Evolutionary conservation across 2,329 filamentous ascomycete genomes (phyloP).

Genomic region (Talaromyces sp.): DNA sequence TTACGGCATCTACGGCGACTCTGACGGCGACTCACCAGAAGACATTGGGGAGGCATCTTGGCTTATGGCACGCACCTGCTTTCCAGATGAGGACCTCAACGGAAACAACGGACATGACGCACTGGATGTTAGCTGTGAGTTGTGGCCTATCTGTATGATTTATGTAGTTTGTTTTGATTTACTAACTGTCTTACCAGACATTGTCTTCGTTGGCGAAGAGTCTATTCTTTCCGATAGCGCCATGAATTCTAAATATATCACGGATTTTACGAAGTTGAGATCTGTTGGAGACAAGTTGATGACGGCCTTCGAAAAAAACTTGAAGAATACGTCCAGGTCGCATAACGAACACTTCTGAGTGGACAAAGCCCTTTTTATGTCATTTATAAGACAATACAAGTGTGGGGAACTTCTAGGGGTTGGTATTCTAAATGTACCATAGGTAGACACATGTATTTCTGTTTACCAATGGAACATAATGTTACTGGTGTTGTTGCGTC

Average conservation of each 20-base stretch:
- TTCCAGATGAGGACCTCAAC: conserved; percentile 24
- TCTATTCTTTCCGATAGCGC: not conserved
- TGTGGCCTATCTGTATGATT: not conserved
- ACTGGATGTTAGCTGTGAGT: conserved; percentile 28
- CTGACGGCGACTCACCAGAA: conserved; percentile 24
- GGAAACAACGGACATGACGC: conserved; percentile 22
- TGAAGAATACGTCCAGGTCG: not conserved
- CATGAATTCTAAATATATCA: not conserved
- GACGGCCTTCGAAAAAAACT: not conserved
- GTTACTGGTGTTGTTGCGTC: not conserved
- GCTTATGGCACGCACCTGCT: conserved; percentile 31
- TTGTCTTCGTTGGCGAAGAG: not conserved
- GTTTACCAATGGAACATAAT: not conserved
- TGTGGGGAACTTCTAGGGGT: not conserved
- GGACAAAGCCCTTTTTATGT: not conserved
- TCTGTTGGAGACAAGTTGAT: not conserved
- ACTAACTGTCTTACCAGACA: not conserved
- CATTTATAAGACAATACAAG: not conserved
- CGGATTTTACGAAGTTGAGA: not conserved
- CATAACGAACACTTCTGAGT: not conserved
- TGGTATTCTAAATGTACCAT: not conserved
- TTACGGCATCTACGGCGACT: conserved; percentile 29
- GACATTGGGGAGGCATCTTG: conserved; percentile 30
- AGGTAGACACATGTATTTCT: not conserved
- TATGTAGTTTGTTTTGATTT: not conserved